Evolutionary conservation across 169 alveolate species (phyloP), one percentile per base, ranked within the genome.

Genomic region (Plasmodium reichenowi): DNA sequence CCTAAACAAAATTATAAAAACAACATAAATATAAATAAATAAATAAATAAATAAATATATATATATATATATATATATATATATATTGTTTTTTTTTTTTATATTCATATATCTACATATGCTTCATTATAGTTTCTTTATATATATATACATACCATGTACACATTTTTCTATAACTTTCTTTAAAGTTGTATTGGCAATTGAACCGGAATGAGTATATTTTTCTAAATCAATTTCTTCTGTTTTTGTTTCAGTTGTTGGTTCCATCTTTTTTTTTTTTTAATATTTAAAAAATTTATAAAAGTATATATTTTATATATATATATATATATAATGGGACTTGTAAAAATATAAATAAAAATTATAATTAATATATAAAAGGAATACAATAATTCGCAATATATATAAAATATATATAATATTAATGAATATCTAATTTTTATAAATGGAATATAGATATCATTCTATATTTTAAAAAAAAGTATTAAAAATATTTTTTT

Each of bases 141-240:
- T 20, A 20, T 20, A 20, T 20, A 20, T 20, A 20, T 32, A 32
- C 4, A 32, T 59, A 76, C 89, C 89, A 2, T 76, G 62, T 66
- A 76, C 78, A 66, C 89, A 76, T 58, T 76, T 76, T 58, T 76
- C 89, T 52, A 76, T 64, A 22, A 76, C 43, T 45, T 76, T 76
- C 78, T 76, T 76, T 58, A 76, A 66, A 15, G 89, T 63, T 20
- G 70, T 13, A 58, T 76, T 76, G 32, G 89, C 89, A 52, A 76
- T 76, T 43, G 76, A 64, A 52, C 89, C 89, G 1, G 89, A 45
- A n/a, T 64, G 76, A 63, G 78, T 52, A 26, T 76, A 76, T 54
- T 76, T 76, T 71, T 66, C 89, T 58, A 76, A 66, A 68, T 76
- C 89, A 38, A 76, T 76, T 43, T 76, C 89, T 64, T 76, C 89